Conservation (phyloP, 768 basidiomycete species). For the Suillus spraguei region DNA sequence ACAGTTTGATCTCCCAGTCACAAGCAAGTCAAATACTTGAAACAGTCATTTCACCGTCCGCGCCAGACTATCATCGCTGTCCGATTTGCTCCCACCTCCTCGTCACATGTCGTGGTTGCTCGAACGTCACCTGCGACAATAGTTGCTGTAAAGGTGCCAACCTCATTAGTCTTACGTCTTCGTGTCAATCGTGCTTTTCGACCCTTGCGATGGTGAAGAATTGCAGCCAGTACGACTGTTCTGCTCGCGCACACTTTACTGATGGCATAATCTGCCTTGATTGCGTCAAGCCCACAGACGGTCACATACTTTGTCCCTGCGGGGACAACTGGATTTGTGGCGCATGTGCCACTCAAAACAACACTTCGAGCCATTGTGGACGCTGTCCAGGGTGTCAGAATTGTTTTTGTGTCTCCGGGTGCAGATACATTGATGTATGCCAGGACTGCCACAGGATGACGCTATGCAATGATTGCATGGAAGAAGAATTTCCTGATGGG, state of each 20-base stretch:
- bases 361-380: background rate
- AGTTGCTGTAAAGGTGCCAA: background rate
- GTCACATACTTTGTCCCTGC: background rate
- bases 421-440: constrained; percentile 28
- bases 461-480: constrained; percentile 29
- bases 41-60: background rate
- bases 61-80: background rate
- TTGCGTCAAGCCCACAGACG: background rate
- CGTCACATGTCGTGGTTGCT: background rate
- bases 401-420: constrained; percentile 20
- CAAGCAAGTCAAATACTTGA: background rate
- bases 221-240: background rate
- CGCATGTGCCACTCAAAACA: background rate
- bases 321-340: background rate
- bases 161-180: background rate
- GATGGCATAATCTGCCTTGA: background rate
- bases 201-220: background rate
- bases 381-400: constrained; percentile 22
- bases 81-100: background rate
- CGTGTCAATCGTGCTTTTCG: background rate
- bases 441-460: constrained; percentile 21
- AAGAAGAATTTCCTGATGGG: constrained; percentile 20
- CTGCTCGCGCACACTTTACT: background rate
- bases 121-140: background rate
- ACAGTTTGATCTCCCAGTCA: background rate